Conservation (phyloP, 73 alveolate species). For the Blepharisma stoltei region DNA sequence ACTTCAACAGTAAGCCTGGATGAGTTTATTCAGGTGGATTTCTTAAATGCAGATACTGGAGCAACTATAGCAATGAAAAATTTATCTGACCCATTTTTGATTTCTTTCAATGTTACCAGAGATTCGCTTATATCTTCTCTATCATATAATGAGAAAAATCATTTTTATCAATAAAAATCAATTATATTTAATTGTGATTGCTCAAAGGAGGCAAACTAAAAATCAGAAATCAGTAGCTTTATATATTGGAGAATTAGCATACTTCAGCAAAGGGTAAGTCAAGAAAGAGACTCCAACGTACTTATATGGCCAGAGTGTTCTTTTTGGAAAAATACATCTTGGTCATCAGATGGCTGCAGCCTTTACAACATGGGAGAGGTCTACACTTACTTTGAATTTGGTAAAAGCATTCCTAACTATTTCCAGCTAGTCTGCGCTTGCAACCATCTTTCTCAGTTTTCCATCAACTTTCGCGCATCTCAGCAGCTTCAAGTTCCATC, state of each 20-base stretch:
- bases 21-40: not conserved
- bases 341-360: conserved; percentile 8
- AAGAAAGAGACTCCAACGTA: too few species aligned
- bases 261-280: too few species aligned
- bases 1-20: not conserved
- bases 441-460: conserved; percentile 20
- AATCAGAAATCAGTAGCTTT: too few species aligned
- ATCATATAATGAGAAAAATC: too few species aligned
- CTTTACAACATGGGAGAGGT: conserved; percentile 16
- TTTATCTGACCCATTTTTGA: not conserved
- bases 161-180: too few species aligned
- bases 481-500: not conserved
- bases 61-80: not conserved
- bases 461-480: not conserved
- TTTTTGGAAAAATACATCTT: not conserved
- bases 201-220: too few species aligned
- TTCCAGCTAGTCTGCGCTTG: not conserved
- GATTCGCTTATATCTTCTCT: too few species aligned
- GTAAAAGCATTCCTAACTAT: not conserved
- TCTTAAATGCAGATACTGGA: not conserved
- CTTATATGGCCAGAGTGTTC: conserved; percentile 5
- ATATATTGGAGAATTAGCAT: too few species aligned
- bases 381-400: conserved; percentile 2
- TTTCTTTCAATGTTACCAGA: not conserved
- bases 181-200: too few species aligned